Base-by-base conservation (phyloP, 164 flowering plant genomes). In the Macadamia integrifolia region DNA sequence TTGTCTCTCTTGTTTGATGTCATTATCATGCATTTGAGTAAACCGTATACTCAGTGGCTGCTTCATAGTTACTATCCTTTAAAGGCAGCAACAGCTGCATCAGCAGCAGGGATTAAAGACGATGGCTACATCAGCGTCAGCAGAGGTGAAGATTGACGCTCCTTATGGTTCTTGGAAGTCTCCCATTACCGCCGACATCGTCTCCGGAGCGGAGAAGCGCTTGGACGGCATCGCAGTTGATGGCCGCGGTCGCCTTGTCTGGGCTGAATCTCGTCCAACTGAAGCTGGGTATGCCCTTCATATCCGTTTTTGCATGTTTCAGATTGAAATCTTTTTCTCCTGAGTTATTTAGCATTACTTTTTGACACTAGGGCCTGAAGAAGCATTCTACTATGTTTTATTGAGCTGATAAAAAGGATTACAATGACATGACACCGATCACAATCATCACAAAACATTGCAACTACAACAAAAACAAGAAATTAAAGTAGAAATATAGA, bases 121-220 rank as follows among this genome's bases (percentile, higher is more conserved):
- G 31, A 77, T 71, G 74, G 55, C 69, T 10, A 49, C 71, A 30
- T 14, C 65, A n/a, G 8, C 44, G 10, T 61, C 74, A 50, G 66
- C 60, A 13, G 67, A 58, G 52, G 60, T 79, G 63, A 89, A 81
- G 69, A 32, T 75, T 49, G 81, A 77, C 0, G 89, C 97, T 66
- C 93, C 93, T 0, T 94, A 85, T 64, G 98, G 98, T 50, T 84
- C 96, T 3, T 94, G 98, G 98, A 90, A 84, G 72, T 94, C 98
- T 3, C 96, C 96, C 10, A 87, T 94, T 82, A 88, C 93, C 23
- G 90, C 98, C 40, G 96, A 91, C 67, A 80, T 84, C 30, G 91
- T 90, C 63, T 79, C 95, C 64, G 90, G 93, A 32, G 84, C 89
- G 9, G 87, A 82, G 40, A 92, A 88, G 68, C 76, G 88, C 13